A percentile compares a stretch with the other conserved stretches of the same genome.
Evolutionary conservation across 2,329 filamentous ascomycete genomes (phyloP).

Genomic region (Stagonosporopsis vannaccii): DNA sequence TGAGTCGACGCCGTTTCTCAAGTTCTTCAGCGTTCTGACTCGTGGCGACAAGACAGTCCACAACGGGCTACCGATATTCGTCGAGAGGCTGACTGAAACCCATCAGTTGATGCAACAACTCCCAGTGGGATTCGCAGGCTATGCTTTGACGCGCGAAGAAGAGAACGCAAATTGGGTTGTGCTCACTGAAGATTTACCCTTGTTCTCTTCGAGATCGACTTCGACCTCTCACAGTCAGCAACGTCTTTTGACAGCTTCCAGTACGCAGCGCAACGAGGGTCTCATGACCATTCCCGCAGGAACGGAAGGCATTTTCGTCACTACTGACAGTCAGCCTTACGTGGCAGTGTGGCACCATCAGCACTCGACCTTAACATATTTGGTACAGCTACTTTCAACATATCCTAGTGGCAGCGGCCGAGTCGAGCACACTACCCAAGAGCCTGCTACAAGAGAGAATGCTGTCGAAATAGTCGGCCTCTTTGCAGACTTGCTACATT

Average conservation of each 20-base stretch:
- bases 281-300: constrained; percentile 69
- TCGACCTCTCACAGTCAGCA: constrained; percentile 33
- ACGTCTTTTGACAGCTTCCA: constrained; percentile 30
- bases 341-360: constrained; percentile 76
- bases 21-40: constrained; percentile 71
- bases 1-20: constrained; percentile 81
- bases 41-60: constrained; percentile 54
- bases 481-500: constrained; percentile 71
- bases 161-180: constrained; percentile 82
- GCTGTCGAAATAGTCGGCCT: constrained; percentile 77
- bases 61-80: constrained; percentile 59
- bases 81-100: constrained; percentile 72
- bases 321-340: constrained; percentile 73
- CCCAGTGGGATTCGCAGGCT: constrained; percentile 74
- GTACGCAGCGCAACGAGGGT: constrained; percentile 30
- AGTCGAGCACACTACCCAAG: constrained; percentile 56
- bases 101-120: constrained; percentile 79
- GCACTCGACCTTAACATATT: constrained; percentile 80
- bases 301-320: constrained; percentile 76
- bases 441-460: constrained; percentile 64
- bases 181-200: constrained; percentile 68
- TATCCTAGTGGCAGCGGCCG: constrained; percentile 64
- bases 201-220: constrained; percentile 59
- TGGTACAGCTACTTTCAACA: constrained; percentile 78
- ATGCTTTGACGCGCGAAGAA: constrained; percentile 82